A percentile compares a stretch with the other conserved stretches of the same genome.
These are phyloP conservation scores for Emergomyces orientalis DNA, from an alignment of 2,329 filamentous ascomycete genomes.

Conservation along the genomic window DNA sequence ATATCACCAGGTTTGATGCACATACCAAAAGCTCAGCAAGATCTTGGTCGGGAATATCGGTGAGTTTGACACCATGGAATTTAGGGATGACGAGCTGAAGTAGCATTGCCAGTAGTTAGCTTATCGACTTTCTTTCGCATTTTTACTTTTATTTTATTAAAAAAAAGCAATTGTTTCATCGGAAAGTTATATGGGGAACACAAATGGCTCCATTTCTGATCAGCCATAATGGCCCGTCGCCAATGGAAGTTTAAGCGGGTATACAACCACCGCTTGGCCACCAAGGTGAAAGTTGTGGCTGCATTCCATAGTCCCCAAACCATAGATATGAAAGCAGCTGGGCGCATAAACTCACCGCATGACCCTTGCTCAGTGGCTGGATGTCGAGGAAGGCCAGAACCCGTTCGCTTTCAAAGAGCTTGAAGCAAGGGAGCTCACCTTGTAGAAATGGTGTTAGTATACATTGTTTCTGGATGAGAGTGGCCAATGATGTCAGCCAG, in stretches of 20 bases:
- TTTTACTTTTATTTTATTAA: background rate
- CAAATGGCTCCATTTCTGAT: background rate
- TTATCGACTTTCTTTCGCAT: background rate
- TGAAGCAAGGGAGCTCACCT: slow-evolving; percentile 95
- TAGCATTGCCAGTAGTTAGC: slow-evolving; percentile 11
- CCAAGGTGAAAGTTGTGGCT: background rate
- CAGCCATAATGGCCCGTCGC: background rate
- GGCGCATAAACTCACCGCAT: slow-evolving; percentile 57
- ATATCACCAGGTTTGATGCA: slow-evolving; percentile 7
- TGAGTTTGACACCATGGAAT: slow-evolving; percentile 80
- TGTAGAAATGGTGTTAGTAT: slow-evolving; percentile 6
- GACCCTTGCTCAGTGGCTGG: slow-evolving; percentile 75
- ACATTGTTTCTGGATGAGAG: background rate
- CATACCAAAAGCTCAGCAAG: slow-evolving; percentile 70
- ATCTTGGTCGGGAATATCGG: slow-evolving; percentile 84
- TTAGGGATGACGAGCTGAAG: slow-evolving; percentile 89
- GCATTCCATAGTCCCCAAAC: background rate
- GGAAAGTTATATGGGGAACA: background rate
- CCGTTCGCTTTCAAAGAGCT: slow-evolving; percentile 90
- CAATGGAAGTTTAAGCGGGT: background rate
- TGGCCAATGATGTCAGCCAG: slow-evolving; percentile 12
- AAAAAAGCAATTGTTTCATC: background rate
- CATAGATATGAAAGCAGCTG: background rate
- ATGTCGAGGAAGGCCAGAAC: slow-evolving; percentile 95
- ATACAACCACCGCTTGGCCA: no score